These are phyloP conservation scores for Ottelia alismoides DNA, from an alignment of 106 monocot genomes.

Conservation along the genomic window DNA sequence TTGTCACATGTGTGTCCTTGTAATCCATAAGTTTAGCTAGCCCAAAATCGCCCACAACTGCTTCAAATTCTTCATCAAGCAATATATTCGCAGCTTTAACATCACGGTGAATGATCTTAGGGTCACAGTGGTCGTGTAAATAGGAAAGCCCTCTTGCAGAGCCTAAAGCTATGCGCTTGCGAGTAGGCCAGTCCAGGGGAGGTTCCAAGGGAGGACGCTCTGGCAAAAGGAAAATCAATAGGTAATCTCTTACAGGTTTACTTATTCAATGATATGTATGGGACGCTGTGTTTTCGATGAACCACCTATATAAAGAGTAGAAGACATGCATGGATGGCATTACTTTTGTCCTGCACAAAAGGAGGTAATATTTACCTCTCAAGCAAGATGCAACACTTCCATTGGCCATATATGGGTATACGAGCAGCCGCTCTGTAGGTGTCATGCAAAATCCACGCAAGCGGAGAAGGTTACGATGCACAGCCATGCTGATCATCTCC, in stretches of 20 bases:
- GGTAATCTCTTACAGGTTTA: not conserved
- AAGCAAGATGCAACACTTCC: slow-evolving; percentile 33
- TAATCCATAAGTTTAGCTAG: slow-evolving; percentile 96
- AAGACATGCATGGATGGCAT: no score
- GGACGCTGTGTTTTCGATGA: no score
- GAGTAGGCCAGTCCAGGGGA: slow-evolving; percentile 70
- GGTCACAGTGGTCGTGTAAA: slow-evolving; percentile 94
- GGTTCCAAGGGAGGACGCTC: slow-evolving; percentile 55
- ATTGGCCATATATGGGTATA: slow-evolving; percentile 39
- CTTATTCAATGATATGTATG: no score
- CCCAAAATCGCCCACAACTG: slow-evolving; percentile 94
- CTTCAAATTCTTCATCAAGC: slow-evolving; percentile 92
- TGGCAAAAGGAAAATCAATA: slow-evolving; percentile 9
- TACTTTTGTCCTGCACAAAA: no score
- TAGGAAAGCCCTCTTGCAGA: slow-evolving; percentile 86
- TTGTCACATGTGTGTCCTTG: slow-evolving; percentile 96
- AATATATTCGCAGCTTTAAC: slow-evolving; percentile 97
- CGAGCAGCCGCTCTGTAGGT: slow-evolving; percentile 27
- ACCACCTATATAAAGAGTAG: no score
- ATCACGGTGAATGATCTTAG: slow-evolving; percentile 96
- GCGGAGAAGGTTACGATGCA: slow-evolving; percentile 27
- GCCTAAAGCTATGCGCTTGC: slow-evolving; percentile 69
- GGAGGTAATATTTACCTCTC: slow-evolving; percentile 15
- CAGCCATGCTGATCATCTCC: slow-evolving; percentile 46
- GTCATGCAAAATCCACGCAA: slow-evolving; percentile 32